These are phyloP conservation scores for Persicaria tinctoria DNA, from an alignment of 148 eudicot genomes.

Conservation along the genomic window DNA sequence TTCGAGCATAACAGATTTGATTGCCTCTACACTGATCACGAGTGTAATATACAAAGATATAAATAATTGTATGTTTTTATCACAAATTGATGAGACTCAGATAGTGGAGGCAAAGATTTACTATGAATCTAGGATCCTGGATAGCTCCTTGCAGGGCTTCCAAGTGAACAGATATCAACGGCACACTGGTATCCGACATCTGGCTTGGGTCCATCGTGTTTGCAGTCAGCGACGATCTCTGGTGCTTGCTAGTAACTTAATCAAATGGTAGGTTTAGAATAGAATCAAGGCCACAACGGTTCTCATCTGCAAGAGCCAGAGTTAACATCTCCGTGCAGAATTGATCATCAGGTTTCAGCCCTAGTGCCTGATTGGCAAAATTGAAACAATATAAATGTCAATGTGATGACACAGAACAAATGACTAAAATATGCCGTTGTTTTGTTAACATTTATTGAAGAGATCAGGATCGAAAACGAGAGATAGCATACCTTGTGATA, in stretches of 20 bases:
- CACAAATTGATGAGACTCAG: slow-evolving; percentile 9
- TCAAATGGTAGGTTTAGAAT: slow-evolving; percentile 22
- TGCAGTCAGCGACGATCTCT: neutral
- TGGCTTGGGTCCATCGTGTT: neutral
- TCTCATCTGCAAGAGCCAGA: slow-evolving; percentile 59
- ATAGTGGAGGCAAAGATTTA: slow-evolving; percentile 10
- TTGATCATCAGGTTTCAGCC: slow-evolving; percentile 81
- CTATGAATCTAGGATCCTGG: slow-evolving; percentile 15
- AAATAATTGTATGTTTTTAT: neutral
- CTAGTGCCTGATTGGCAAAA: slow-evolving; percentile 48
- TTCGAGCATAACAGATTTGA: neutral
- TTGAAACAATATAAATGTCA: neutral
- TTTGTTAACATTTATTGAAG: neutral
- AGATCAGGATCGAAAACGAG: neutral
- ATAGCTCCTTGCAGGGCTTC: slow-evolving; percentile 6
- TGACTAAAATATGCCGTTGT: neutral
- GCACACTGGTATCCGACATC: neutral
- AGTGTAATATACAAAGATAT: slow-evolving; percentile 6
- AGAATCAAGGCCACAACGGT: slow-evolving; percentile 34
- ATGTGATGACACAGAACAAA: neutral
- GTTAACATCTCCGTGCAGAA: slow-evolving; percentile 95
- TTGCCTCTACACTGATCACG: slow-evolving; percentile 7
- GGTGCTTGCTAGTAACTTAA: neutral
- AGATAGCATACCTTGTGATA: slow-evolving; percentile 74
- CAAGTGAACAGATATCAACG: neutral